A percentile compares a stretch with the other conserved stretches of the same genome.
Evolutionary conservation across 306 rosid species (phyloP).

Genomic region (Urtica urens): DNA sequence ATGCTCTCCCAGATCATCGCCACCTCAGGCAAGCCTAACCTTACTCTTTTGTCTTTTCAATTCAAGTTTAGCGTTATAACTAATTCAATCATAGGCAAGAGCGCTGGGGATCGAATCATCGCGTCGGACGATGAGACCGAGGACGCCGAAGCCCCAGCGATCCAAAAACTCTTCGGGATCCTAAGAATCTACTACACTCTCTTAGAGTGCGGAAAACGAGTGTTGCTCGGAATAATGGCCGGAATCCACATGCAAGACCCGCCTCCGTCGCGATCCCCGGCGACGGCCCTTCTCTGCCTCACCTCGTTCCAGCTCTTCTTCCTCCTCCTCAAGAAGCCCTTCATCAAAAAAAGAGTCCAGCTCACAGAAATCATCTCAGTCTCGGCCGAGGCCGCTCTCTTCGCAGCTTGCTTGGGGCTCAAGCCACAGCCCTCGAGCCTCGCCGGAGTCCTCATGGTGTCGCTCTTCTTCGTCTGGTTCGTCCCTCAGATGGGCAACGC

Average conservation of each 20-base stretch:
- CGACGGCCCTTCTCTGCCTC: slow-evolving; percentile 34
- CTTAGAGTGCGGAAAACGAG: slow-evolving; percentile 54
- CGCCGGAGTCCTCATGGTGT: slow-evolving; percentile 49
- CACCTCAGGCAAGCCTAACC: no score
- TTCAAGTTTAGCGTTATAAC: no score
- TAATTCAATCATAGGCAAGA: no score
- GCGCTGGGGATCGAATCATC: slow-evolving; percentile 46
- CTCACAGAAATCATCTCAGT: slow-evolving; percentile 62
- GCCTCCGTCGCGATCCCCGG: slow-evolving; percentile 37
- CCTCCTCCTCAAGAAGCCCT: slow-evolving; percentile 84
- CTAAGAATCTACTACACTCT: slow-evolving; percentile 73
- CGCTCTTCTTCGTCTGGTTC: slow-evolving; percentile 51
- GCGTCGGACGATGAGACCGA: slow-evolving; percentile 87
- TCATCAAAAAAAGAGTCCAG: slow-evolving; percentile 83
- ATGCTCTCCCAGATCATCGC: slow-evolving; percentile 78
- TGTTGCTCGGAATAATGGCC: slow-evolving; percentile 48
- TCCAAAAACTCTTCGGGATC: slow-evolving; percentile 86
- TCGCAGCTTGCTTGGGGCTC: slow-evolving; percentile 35
- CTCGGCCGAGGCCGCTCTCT: slow-evolving; percentile 46
- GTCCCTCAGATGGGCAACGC: slow-evolving; percentile 48
- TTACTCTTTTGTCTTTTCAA: no score
- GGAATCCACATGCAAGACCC: slow-evolving; percentile 37
- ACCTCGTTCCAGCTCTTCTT: slow-evolving; percentile 76
- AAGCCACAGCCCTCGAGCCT: slow-evolving; percentile 31
- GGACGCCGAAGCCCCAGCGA: slow-evolving; percentile 89